Conservation (phyloP, 164 flowering plant genomes). For the Magnolia officinalis region DNA sequence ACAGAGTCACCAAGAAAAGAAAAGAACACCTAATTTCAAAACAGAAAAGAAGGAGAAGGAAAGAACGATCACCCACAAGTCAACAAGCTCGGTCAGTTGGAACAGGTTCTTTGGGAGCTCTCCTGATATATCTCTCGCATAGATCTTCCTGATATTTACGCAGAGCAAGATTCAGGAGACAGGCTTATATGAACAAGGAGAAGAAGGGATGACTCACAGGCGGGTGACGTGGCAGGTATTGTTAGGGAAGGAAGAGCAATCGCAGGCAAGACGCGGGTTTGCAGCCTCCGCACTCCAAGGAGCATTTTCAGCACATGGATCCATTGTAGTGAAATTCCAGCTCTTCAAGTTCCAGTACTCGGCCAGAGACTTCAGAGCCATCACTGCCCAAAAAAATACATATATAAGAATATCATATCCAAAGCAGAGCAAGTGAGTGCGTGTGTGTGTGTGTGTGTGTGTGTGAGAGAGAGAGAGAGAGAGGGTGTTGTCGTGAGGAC, state of each 20-base stretch:
- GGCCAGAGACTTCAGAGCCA: background rate
- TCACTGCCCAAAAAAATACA: background rate
- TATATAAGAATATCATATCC: background rate
- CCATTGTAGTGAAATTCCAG: conserved; percentile 4
- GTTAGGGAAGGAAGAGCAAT: background rate
- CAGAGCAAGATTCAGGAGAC: background rate
- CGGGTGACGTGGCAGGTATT: conserved; percentile 10
- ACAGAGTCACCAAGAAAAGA: no score
- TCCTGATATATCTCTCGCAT: conserved; percentile 9
- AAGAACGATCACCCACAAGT: conserved; percentile 8
- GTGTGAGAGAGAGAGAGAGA: background rate
- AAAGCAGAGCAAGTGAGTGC: background rate
- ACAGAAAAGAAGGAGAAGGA: background rate
- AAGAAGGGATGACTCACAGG: background rate
- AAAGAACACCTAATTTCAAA: background rate
- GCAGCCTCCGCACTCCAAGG: conserved; percentile 8
- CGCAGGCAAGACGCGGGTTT: conserved; percentile 7
- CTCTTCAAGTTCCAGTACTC: conserved; percentile 5
- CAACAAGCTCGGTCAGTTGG: conserved; percentile 13
- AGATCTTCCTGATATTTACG: background rate
- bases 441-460: background rate
- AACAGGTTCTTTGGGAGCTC: conserved; percentile 6
- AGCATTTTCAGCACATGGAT: conserved; percentile 5
- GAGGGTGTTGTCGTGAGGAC: background rate
- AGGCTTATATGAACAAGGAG: no score